Conservation (phyloP, 495 filamentous ascomycete genomes). For the Alectoria sarmentosa region DNA sequence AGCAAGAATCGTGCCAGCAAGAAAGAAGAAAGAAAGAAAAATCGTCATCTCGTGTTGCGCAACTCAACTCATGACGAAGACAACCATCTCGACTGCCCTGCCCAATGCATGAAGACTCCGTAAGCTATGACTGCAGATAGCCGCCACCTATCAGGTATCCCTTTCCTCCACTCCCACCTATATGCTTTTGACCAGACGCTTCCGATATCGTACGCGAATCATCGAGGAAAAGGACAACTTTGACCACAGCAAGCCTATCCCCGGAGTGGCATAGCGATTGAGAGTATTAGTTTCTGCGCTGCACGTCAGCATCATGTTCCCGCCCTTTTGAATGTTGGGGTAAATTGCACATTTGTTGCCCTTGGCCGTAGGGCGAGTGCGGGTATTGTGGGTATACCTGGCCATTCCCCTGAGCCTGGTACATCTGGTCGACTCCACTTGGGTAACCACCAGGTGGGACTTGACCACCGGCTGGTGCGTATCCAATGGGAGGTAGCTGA, state of each 20-base stretch:
- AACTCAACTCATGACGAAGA: slow-evolving; percentile 17
- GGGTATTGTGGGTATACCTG: slow-evolving; percentile 70
- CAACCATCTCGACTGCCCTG: slow-evolving; percentile 10
- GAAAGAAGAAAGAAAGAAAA: slow-evolving; percentile 13
- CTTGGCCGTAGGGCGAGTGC: slow-evolving; percentile 66
- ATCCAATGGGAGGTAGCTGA: slow-evolving; percentile 83
- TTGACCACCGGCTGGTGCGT: slow-evolving; percentile 58
- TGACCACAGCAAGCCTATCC: slow-evolving; percentile 21
- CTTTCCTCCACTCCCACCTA: slow-evolving; percentile 29
- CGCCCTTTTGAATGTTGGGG: neutral
- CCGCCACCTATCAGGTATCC: slow-evolving; percentile 19
- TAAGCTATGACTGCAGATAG: slow-evolving; percentile 22
- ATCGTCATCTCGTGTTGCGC: slow-evolving; percentile 18
- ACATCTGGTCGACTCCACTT: slow-evolving; percentile 44
- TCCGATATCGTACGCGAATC: slow-evolving; percentile 23
- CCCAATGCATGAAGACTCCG: slow-evolving; percentile 23
- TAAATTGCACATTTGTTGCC: slow-evolving; percentile 68
- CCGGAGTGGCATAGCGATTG: slow-evolving; percentile 17
- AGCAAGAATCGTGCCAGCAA: slow-evolving; percentile 13
- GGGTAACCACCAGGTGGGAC: slow-evolving; percentile 60
- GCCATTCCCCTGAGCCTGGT: slow-evolving; percentile 53
- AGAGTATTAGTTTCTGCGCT: slow-evolving; percentile 15
- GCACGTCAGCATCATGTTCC: slow-evolving; percentile 14
- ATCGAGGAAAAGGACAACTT: slow-evolving; percentile 22
- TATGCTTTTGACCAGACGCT: slow-evolving; percentile 23